A percentile compares a stretch with the other conserved stretches of the same genome.
These are phyloP conservation scores for Carex littledalei DNA, from an alignment of 176 grass and related monocot species.

Conservation along the genomic window DNA sequence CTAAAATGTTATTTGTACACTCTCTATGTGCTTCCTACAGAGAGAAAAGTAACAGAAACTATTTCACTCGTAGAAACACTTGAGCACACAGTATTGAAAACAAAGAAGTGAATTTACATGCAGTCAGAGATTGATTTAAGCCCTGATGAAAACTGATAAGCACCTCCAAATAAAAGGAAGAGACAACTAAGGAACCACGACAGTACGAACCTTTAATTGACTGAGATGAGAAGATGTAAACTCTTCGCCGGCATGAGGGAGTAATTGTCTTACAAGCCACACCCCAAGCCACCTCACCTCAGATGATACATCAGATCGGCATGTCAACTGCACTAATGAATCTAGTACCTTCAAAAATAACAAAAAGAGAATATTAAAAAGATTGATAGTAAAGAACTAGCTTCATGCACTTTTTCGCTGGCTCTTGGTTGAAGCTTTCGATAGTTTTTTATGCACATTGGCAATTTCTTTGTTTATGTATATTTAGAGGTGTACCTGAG, in stretches of 20 bases:
- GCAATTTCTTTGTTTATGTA: not conserved
- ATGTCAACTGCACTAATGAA: conserved; percentile 78
- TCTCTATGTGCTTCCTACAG: conserved; percentile 75
- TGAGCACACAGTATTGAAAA: not conserved
- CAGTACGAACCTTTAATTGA: conserved; percentile 45
- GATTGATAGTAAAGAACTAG: not conserved
- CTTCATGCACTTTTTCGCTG: not conserved
- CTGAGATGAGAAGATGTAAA: conserved; percentile 70
- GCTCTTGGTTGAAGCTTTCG: not conserved
- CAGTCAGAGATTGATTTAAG: not conserved
- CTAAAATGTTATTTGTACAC: conserved; percentile 47
- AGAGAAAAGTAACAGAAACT: not conserved
- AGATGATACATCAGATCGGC: conserved; percentile 73
- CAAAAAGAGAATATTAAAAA: not conserved
- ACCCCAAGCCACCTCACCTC: conserved; percentile 82
- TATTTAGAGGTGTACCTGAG: conserved; percentile 48
- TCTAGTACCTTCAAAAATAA: conserved; percentile 83
- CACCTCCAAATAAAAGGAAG: not conserved
- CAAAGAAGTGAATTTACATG: not conserved
- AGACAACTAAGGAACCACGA: not conserved
- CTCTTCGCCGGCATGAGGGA: conserved; percentile 83
- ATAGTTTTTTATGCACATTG: not conserved
- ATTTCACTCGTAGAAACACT: not conserved
- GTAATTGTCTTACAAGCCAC: conserved; percentile 93
- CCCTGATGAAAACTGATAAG: too few species aligned